Conservation (phyloP, 179 eudicot genomes). For the Beta corolliflora region DNA sequence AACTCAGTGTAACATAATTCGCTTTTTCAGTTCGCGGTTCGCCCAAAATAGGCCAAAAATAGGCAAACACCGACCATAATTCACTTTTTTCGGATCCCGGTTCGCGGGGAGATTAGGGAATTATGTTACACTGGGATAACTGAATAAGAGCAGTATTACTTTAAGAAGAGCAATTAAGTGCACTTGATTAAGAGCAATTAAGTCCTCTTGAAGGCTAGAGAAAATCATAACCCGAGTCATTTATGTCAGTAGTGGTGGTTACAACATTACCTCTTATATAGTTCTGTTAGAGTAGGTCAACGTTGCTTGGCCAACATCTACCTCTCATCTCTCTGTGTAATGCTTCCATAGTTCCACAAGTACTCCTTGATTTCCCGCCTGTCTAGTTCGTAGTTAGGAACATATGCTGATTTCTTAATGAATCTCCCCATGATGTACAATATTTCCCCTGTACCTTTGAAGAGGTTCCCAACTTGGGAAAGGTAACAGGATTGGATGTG, state of each 20-base stretch:
- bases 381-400: conserved; percentile 11
- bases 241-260: neutral
- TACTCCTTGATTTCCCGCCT: neutral
- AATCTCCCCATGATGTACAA: neutral
- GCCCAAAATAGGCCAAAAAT: no score
- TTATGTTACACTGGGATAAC: no score
- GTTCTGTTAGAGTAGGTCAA: neutral
- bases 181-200: neutral
- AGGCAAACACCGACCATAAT: no score
- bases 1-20: no score
- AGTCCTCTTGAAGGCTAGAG: neutral
- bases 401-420: neutral
- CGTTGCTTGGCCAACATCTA: conserved; percentile 1
- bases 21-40: no score
- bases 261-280: neutral
- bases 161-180: neutral
- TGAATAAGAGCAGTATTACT: neutral
- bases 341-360: neutral
- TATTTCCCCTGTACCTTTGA: no score
- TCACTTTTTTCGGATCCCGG: no score
- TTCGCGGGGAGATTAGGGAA: no score
- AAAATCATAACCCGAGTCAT: neutral
- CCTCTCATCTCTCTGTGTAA: neutral
- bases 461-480: no score
- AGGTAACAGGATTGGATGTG: neutral